Percentiles rank a stretch among this genome's conserved stretches.
phyloP scores from a whole-genome alignment of 768 basidiomycete species.

The Russula foetens region DNA sequence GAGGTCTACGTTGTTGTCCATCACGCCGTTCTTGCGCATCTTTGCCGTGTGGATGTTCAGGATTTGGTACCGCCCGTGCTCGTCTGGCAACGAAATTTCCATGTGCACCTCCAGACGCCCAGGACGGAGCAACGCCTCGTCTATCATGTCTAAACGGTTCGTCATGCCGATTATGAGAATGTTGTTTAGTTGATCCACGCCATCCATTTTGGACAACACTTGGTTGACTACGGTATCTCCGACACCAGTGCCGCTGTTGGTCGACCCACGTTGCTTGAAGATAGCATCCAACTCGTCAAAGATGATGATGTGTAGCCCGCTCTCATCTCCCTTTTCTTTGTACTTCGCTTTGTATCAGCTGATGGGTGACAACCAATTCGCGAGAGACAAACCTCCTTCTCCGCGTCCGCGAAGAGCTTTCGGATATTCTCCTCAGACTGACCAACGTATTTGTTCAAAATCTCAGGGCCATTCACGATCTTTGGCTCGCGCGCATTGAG shows the following conservation, averaged over 20 bases:
- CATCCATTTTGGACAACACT: slow-evolving; percentile 99
- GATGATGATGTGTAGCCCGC: slow-evolving; percentile 97
- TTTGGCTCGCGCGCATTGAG: slow-evolving; percentile 97
- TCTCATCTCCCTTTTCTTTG: slow-evolving; percentile 95
- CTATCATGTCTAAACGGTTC: slow-evolving; percentile 97
- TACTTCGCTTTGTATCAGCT: slow-evolving; percentile 44
- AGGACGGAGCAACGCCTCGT: slow-evolving; percentile 93
- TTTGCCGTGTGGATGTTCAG: slow-evolving; percentile 90
- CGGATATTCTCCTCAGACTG: slow-evolving; percentile 96
- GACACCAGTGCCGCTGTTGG: slow-evolving; percentile 86
- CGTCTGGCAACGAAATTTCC: slow-evolving; percentile 97
- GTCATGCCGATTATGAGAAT: slow-evolving; percentile 99
- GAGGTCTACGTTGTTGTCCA: slow-evolving; percentile 82
- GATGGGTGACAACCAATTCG: neutral
- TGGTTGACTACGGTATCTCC: slow-evolving; percentile 99
- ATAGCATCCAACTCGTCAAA: slow-evolving; percentile 99
- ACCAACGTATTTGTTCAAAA: slow-evolving; percentile 95
- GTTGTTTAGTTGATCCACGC: slow-evolving; percentile 97
- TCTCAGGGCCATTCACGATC: slow-evolving; percentile 96
- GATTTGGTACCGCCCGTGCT: slow-evolving; percentile 86
- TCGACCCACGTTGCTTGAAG: slow-evolving; percentile 96
- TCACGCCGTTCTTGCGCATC: slow-evolving; percentile 87
- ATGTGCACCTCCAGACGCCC: slow-evolving; percentile 99
- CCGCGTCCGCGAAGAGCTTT: slow-evolving; percentile 96
- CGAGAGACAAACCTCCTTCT: slow-evolving; percentile 68